A percentile compares a stretch with the other conserved stretches of the same genome.
Conservation (phyloP, 441 rosid genomes). For the Populus trichocarpa region DNA sequence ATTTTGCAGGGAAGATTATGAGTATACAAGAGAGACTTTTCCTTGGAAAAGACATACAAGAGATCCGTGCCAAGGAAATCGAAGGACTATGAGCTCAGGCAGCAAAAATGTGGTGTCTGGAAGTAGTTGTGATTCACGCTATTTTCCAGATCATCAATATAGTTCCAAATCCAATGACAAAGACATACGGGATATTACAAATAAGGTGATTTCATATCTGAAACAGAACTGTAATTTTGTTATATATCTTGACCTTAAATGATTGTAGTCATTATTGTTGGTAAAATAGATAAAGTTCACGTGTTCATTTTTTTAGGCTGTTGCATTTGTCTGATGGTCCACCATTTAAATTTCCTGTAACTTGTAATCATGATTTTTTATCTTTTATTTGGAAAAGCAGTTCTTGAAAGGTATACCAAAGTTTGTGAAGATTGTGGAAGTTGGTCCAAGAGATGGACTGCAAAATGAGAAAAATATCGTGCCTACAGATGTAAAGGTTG, state of each 20-base stretch:
- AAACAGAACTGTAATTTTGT: neutral
- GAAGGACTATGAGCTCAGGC: slow-evolving; percentile 40
- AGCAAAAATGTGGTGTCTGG: slow-evolving; percentile 37
- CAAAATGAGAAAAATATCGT: slow-evolving; percentile 89
- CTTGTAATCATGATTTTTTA: neutral
- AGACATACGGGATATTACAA: slow-evolving; percentile 27
- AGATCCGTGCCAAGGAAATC: slow-evolving; percentile 36
- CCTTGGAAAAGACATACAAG: slow-evolving; percentile 75
- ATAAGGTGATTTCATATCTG: slow-evolving; percentile 52
- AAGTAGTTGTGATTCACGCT: slow-evolving; percentile 38
- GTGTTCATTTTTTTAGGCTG: neutral
- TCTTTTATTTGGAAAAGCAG: slow-evolving; percentile 33
- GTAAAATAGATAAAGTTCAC: neutral
- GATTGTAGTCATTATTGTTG: neutral
- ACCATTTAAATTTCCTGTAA: neutral
- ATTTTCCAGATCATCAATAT: slow-evolving; percentile 42
- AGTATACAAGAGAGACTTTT: slow-evolving; percentile 46
- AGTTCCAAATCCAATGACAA: slow-evolving; percentile 42
- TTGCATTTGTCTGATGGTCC: slow-evolving; percentile 13
- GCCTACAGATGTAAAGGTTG: slow-evolving; percentile 78
- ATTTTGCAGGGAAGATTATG: slow-evolving; percentile 63
- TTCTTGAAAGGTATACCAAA: slow-evolving; percentile 61
- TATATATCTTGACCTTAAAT: neutral
- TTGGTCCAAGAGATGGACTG: slow-evolving; percentile 97
- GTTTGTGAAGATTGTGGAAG: slow-evolving; percentile 98